Evolutionary conservation across 2,329 filamentous ascomycete species (phyloP), one percentile per base, ranked within the genome.

Genomic region (Colletotrichum falcatum): DNA sequence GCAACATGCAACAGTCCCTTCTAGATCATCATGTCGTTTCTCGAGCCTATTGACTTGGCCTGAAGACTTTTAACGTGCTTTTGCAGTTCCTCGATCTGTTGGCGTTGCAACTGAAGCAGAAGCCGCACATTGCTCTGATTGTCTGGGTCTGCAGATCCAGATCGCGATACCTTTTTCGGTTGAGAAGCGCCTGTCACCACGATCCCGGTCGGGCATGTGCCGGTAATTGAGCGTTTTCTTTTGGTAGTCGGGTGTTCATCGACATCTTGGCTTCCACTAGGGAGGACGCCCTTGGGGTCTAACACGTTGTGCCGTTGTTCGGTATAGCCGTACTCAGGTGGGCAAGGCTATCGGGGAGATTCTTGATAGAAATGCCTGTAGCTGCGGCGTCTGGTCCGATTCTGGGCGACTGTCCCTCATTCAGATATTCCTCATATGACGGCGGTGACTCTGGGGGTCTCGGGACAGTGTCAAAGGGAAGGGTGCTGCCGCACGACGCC

Each of bases 401-500:
- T 14, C 4, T 28, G 12, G 48, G 48, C 11, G 23, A 49, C 23
- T 18, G 9, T 49, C 14, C 11, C 23, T 49, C n/a, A 26, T n/a
- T 48, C 46, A 26, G n/a, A 26, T 9, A 26, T 51, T 60, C 53
- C 16, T 8, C 46, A 44, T 66, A 66, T 5, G 63, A 56, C 46
- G 64, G 64, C 9, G 64, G 56, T 20, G 39, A 42, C 35, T 20
- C 46, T 37, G 12, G 16, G 48, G 4, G 11, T 30, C 28, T 44
- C 26, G 56, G 55, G 9, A 26, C 49, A n/a, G 42, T 35, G 26
- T 66, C 64, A 28, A 66, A 66, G 28, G 64, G 26, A 28, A 66
- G 56, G 18, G 64, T 66, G 56, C 64, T 66, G 18, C 54, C 63
- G 46, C 35, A 61, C 28, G 63, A 65, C 8, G 35, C 44, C 35